These are phyloP conservation scores for Cytospora piceae DNA, from an alignment of 2,329 filamentous ascomycete genomes.

Conservation along the genomic window DNA sequence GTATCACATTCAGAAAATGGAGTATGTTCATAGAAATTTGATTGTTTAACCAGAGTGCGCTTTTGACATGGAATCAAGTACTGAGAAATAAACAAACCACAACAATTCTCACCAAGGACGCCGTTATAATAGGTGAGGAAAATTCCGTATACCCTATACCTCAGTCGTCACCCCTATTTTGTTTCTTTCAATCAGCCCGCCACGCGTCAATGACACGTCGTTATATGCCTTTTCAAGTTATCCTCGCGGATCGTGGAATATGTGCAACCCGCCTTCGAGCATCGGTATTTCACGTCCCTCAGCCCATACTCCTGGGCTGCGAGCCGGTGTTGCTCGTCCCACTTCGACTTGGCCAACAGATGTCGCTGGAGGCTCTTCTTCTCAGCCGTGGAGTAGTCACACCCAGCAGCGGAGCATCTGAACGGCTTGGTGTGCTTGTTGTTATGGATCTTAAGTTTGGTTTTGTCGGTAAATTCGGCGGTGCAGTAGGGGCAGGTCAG, in stretches of 20 bases:
- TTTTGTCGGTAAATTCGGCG: conserved; percentile 15
- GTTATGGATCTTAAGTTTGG: conserved; percentile 25
- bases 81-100: neutral
- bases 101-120: neutral
- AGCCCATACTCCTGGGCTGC: conserved; percentile 19
- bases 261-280: conserved; percentile 16
- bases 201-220: conserved; percentile 6
- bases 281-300: conserved; percentile 4
- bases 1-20: neutral
- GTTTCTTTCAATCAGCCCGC: neutral
- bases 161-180: neutral
- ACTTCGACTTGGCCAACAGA: conserved; percentile 23
- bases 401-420: conserved; percentile 22
- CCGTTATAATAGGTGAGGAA: neutral
- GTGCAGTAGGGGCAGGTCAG: conserved; percentile 23
- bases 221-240: conserved; percentile 24
- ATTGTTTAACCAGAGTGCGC: neutral
- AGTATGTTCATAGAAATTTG: neutral
- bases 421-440: conserved; percentile 30
- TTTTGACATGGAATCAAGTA: too few relatives aligned
- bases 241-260: conserved; percentile 26
- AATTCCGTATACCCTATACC: neutral
- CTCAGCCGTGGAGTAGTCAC: conserved; percentile 22
- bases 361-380: conserved; percentile 30
- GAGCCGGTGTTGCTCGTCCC: conserved; percentile 24